These are phyloP conservation scores for Pulveroboletus frians DNA, from an alignment of 768 basidiomycete genomes.

Conservation along the genomic window DNA sequence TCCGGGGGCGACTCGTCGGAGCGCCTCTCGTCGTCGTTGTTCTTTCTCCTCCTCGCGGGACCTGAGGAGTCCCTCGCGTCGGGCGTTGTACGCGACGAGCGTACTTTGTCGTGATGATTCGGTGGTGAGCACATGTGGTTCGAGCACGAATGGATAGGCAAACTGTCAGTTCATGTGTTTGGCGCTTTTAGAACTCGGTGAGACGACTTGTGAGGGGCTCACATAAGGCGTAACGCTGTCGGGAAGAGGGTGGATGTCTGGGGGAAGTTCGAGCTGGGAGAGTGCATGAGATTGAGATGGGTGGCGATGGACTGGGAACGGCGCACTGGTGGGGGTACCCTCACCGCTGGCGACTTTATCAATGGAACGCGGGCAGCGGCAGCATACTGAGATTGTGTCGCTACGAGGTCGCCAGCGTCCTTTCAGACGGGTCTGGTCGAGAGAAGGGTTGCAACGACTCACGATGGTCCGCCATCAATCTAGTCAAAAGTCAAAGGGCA, in stretches of 20 bases:
- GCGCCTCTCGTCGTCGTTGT: conserved; percentile 52
- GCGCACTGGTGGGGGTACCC: conserved; percentile 74
- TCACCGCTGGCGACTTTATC: conserved; percentile 88
- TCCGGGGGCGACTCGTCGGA: conserved; percentile 78
- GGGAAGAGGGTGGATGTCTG: conserved; percentile 91
- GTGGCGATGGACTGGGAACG: not conserved
- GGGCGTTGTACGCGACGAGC: conserved; percentile 57
- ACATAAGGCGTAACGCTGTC: conserved; percentile 89
- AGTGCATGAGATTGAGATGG: not conserved
- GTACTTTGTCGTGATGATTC: conserved; percentile 69
- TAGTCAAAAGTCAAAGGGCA: not conserved
- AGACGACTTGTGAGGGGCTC: conserved; percentile 18
- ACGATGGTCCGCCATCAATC: conserved; percentile 22
- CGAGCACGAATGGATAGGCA: conserved; percentile 93
- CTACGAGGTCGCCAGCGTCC: not conserved
- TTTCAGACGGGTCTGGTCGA: conserved; percentile 1
- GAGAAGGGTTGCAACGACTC: conserved; percentile 3
- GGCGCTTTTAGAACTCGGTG: not conserved
- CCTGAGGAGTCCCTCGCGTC: conserved; percentile 66
- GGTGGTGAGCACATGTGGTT: conserved; percentile 73
- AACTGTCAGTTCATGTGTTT: conserved; percentile 49
- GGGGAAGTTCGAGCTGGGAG: conserved; percentile 75
- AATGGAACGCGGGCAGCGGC: conserved; percentile 73
- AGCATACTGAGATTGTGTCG: conserved; percentile 63
- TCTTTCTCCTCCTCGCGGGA: conserved; percentile 77